Percentiles rank a stretch among this genome's conserved stretches.
Evolutionary conservation across 2,329 filamentous ascomycete species (phyloP).

Genomic region (Fusarium mexicanum): DNA sequence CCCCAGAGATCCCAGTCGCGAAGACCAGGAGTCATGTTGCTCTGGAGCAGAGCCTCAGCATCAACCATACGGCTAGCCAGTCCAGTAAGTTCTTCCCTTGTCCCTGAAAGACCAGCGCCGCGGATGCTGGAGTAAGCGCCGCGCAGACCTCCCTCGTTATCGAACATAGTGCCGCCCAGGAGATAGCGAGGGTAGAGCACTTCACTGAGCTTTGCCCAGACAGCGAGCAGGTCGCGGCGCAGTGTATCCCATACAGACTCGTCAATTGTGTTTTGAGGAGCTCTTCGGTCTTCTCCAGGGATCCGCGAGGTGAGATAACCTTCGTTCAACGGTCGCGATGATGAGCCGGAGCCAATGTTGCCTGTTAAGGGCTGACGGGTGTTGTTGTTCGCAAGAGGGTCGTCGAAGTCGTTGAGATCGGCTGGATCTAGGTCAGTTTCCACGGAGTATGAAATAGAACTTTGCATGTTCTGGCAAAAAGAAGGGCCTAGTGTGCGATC

Average conservation of each 20-base stretch:
- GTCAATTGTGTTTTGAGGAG: conserved; percentile 93
- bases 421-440: conserved; percentile 58
- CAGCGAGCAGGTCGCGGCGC: conserved; percentile 86
- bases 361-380: conserved; percentile 84
- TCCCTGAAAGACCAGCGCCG: conserved; percentile 66
- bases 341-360: conserved; percentile 76
- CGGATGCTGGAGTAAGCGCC: conserved; percentile 71
- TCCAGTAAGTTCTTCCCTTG: conserved; percentile 69
- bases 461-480: not conserved
- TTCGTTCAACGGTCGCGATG: conserved; percentile 70
- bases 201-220: conserved; percentile 98
- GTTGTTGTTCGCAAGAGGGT: conserved; percentile 75
- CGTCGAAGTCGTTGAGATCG: conserved; percentile 92
- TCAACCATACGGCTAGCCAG: conserved; percentile 71
- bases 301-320: conserved; percentile 89
- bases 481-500: too few species aligned
- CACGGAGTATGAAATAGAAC: not conserved
- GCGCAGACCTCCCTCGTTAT: conserved; percentile 62
- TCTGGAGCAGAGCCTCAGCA: conserved; percentile 69
- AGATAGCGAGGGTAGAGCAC: conserved; percentile 96
- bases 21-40: conserved; percentile 86
- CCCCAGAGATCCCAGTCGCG: conserved; percentile 99
- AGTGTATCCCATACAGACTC: conserved; percentile 98
- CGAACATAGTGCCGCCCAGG: conserved; percentile 75
- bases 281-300: conserved; percentile 89